These are phyloP conservation scores for Zymoseptoria passerinii DNA, from an alignment of 2,329 filamentous ascomycete genomes.

Conservation along the genomic window DNA sequence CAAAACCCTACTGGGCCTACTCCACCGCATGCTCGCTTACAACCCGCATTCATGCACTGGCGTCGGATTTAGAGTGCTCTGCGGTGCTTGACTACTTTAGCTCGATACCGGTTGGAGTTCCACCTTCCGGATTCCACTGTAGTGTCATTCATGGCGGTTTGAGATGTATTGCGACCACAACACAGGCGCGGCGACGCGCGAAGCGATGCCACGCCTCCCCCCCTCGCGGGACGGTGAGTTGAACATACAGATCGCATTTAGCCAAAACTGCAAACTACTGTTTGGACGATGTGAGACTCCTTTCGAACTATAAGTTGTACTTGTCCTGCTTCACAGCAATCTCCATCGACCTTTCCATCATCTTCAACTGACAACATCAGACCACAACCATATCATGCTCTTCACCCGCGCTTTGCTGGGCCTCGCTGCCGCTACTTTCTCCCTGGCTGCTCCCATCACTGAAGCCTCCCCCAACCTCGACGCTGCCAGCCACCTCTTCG, in stretches of 20 bases:
- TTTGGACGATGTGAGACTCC: not conserved
- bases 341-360: not conserved
- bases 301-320: not conserved
- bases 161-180: not conserved
- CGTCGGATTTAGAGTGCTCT: not conserved
- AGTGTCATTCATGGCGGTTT: not conserved
- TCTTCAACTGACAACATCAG: not conserved
- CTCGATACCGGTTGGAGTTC: not conserved
- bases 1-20: not conserved
- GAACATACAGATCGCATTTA: not conserved
- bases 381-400: not conserved
- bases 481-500: conserved; percentile 23
- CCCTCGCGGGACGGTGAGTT: not conserved
- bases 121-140: not conserved
- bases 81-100: not conserved
- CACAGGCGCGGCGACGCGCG: not conserved
- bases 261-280: not conserved
- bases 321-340: not conserved
- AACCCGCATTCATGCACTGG: not conserved
- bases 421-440: conserved; percentile 28
- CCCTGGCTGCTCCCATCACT: conserved; percentile 28
- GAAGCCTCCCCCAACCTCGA: conserved; percentile 30
- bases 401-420: conserved; percentile 30
- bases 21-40: not conserved
- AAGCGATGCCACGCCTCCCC: not conserved